Evolutionary conservation across 2,329 filamentous ascomycete genomes (phyloP).

Genomic region (Xylariales sp.): DNA sequence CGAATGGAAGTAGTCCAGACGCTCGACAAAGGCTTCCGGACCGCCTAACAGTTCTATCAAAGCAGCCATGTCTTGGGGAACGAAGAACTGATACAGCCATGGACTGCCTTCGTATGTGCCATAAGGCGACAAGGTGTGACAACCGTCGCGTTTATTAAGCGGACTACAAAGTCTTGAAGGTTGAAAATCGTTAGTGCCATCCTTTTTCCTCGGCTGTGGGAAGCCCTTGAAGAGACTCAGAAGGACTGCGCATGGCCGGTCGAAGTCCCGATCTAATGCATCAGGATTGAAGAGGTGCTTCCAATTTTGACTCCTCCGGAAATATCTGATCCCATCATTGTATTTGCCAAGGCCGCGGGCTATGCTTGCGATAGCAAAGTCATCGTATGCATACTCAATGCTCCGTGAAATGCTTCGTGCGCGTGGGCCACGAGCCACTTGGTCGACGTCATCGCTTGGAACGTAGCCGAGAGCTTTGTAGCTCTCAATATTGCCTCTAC

Average conservation of each 20-base stretch:
- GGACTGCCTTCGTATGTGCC: constrained; percentile 41
- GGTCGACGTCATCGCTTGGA: constrained; percentile 59
- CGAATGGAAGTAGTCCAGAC: constrained; percentile 62
- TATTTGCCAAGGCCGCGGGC: constrained; percentile 51
- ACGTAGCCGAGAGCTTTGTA: constrained; percentile 71
- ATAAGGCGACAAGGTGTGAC: constrained; percentile 40
- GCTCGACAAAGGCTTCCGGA: constrained; percentile 46
- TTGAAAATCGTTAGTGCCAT: constrained; percentile 64
- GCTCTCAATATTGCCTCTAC: constrained; percentile 63
- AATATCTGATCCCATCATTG: constrained; percentile 56
- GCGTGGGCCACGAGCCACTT: constrained; percentile 59
- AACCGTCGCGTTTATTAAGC: constrained; percentile 41
- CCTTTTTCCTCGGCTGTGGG: constrained; percentile 61
- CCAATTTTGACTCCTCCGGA: constrained; percentile 62
- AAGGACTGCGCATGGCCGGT: neutral
- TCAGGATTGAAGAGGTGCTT: constrained; percentile 56
- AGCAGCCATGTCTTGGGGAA: constrained; percentile 40
- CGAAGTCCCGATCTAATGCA: constrained; percentile 30
- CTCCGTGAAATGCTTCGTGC: constrained; percentile 69
- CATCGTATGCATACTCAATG: constrained; percentile 76
- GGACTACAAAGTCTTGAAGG: constrained; percentile 59
- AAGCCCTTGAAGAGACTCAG: constrained; percentile 61
- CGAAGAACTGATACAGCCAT: constrained; percentile 70
- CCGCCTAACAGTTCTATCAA: constrained; percentile 50
- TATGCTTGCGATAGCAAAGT: constrained; percentile 64